These are phyloP conservation scores for Psidium friedrichsthalianum DNA, from an alignment of 345 rosid species.

Conservation along the genomic window DNA sequence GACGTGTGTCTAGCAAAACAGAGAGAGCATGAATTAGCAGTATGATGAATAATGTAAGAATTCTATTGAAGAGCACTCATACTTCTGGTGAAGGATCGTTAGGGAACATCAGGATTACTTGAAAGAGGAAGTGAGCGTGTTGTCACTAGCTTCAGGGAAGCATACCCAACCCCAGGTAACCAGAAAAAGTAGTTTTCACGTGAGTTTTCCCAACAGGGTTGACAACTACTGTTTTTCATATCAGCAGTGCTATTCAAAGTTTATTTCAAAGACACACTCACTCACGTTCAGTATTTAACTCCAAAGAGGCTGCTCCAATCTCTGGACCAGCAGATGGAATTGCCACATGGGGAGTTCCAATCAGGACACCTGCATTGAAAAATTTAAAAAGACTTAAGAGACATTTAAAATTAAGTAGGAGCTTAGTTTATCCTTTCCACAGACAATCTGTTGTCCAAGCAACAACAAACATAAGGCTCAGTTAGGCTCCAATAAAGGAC, in stretches of 20 bases:
- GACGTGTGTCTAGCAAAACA: background rate
- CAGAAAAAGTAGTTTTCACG: background rate
- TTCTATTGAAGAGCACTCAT: background rate
- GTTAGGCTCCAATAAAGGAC: background rate
- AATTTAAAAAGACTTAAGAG: background rate
- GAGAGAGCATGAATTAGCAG: background rate
- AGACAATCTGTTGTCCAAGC: background rate
- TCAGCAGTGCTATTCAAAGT: background rate
- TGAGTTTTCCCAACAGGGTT: background rate
- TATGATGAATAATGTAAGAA: background rate
- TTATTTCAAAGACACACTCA: background rate
- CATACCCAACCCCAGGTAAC: background rate
- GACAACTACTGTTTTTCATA: background rate
- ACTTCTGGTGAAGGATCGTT: background rate
- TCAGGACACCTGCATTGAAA: slow-evolving; percentile 33
- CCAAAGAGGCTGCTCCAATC: slow-evolving; percentile 44
- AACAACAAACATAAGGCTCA: background rate
- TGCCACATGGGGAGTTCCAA: slow-evolving; percentile 59
- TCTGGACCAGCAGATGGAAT: slow-evolving; percentile 61
- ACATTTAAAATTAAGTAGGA: background rate
- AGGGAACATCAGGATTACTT: background rate
- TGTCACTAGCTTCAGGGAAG: background rate
- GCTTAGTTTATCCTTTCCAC: background rate
- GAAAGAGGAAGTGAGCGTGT: background rate
- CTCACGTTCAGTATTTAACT: slow-evolving; percentile 57